Base-by-base conservation (phyloP, 2,329 filamentous ascomycete genomes). In the Arachnopeziza araneosa region DNA sequence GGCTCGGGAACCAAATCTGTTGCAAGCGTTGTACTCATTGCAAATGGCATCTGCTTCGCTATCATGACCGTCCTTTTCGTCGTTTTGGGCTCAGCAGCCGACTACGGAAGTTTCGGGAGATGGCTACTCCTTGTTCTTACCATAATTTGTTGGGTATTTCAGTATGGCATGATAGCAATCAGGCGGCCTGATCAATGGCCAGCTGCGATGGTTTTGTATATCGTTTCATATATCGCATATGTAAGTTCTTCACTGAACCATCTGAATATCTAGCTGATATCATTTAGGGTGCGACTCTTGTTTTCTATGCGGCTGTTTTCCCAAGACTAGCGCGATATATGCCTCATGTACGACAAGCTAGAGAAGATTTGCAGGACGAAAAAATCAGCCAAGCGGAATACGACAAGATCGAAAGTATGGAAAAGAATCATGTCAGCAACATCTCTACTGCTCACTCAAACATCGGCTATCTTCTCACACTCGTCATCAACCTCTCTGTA, bases 51-150 rank as follows among this genome's bases (percentile, higher is more conserved):
- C 52, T 76, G 74, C 54, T 77, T 77, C 59, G 67, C 72, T 2
- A 72, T 75, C 54, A 77, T 77, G 75, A 75, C 75, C 0, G 64
- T 76, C 2, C 74, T 76, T n/a, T 77, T 77, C 49, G 69, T 77
- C 7, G 73, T 71, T 66, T 64, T 77, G 1, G 75, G 75, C 0
- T 76, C 74, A 54, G 75, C 75, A 7, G 75, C 75, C 21, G 75
- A 77, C 59, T 77, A 77, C 62, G 75, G 75, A 36, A 74, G 70
- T 17, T 77, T 77, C 59, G 73, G 75, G 3, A 70, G 74, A 57
- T 76, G 74, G 75, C 60, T 77, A 23, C 69, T 77, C n/a, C 64
- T 76, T 9, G 68, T 62, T 2, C 63, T 77, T n/a, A 77, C 75
- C 0, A 68, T 76, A 12, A 64, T 77, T 21, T 76, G 74, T 50